phyloP scores from a whole-genome alignment of 352 stramenopile species.

The Saprolegnia diclina region DNA sequence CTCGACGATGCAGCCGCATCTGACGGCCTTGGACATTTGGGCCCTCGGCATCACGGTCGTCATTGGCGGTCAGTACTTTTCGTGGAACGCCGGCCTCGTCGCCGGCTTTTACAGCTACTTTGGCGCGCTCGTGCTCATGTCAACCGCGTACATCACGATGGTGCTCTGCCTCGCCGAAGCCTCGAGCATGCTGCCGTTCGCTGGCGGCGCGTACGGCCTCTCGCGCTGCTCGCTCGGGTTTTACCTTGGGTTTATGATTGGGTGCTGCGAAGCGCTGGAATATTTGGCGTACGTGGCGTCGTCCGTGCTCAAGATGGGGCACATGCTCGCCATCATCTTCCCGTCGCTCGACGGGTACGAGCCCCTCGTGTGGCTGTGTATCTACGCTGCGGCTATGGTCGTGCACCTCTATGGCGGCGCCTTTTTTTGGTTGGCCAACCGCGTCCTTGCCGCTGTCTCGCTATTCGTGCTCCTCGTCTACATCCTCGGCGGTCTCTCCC shows the following conservation, averaged over 20 bases:
- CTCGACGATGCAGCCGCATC: neutral
- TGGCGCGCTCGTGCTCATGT: conserved; percentile 39
- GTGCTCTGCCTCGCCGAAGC: conserved; percentile 26
- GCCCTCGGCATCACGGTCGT: conserved; percentile 11
- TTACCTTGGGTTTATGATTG: conserved; percentile 21
- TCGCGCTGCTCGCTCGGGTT: conserved; percentile 25
- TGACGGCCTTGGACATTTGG: conserved; percentile 10
- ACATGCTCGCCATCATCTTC: conserved; percentile 30
- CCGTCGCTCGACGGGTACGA: conserved; percentile 25
- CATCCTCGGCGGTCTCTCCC: neutral
- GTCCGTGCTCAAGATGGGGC: neutral
- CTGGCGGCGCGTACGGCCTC: conserved; percentile 20
- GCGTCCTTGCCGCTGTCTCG: neutral
- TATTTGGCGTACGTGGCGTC: conserved; percentile 23
- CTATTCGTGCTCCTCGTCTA: neutral
- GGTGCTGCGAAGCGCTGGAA: conserved; percentile 17
- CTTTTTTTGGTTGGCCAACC: conserved; percentile 11
- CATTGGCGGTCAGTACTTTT: conserved; percentile 15
- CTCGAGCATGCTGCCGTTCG: conserved; percentile 22
- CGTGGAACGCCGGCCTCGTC: conserved; percentile 16
- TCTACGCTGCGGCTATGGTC: conserved; percentile 30
- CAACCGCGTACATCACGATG: conserved; percentile 36
- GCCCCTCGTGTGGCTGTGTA: conserved; percentile 29
- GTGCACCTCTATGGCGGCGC: conserved; percentile 27
- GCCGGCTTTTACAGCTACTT: conserved; percentile 43